Conservation (phyloP, 2,329 filamentous ascomycete species). For the Cordyceps fumosorosea region DNA sequence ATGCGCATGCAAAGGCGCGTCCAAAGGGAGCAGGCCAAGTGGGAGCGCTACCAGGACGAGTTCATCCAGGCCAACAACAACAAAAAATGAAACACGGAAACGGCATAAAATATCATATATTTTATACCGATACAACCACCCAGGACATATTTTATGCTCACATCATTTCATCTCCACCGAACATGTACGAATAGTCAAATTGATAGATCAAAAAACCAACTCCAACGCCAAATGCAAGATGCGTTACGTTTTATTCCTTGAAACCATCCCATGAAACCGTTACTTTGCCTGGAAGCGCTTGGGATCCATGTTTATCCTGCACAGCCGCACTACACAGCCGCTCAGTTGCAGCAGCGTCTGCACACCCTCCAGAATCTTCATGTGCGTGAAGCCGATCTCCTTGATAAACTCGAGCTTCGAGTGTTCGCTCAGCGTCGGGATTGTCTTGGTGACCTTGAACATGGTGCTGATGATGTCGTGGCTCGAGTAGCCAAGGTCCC, state of each 20-base stretch:
- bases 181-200: slow-evolving; percentile 11
- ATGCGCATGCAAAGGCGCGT: slow-evolving; percentile 60
- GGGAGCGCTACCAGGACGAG: slow-evolving; percentile 61
- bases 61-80: slow-evolving; percentile 23
- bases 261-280: slow-evolving; percentile 7
- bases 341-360: slow-evolving; percentile 91
- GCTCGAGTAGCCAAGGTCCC: slow-evolving; percentile 93
- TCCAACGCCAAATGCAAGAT: slow-evolving; percentile 27
- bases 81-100: slow-evolving; percentile 15
- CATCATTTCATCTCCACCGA: not conserved
- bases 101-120: not conserved
- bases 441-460: slow-evolving; percentile 97
- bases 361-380: slow-evolving; percentile 97
- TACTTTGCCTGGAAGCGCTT: slow-evolving; percentile 58
- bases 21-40: slow-evolving; percentile 58
- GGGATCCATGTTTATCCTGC: slow-evolving; percentile 95
- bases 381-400: slow-evolving; percentile 98
- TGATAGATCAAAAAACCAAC: slow-evolving; percentile 16
- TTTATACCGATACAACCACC: not conserved
- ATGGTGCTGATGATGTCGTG: slow-evolving; percentile 99
- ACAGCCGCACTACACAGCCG: slow-evolving; percentile 83
- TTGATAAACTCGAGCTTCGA: slow-evolving; percentile 96
- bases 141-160: not conserved
- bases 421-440: slow-evolving; percentile 86
- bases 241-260: slow-evolving; percentile 15